These are phyloP conservation scores for Verticillium longisporum DNA, from an alignment of 2,329 filamentous ascomycete species.

Conservation along the genomic window DNA sequence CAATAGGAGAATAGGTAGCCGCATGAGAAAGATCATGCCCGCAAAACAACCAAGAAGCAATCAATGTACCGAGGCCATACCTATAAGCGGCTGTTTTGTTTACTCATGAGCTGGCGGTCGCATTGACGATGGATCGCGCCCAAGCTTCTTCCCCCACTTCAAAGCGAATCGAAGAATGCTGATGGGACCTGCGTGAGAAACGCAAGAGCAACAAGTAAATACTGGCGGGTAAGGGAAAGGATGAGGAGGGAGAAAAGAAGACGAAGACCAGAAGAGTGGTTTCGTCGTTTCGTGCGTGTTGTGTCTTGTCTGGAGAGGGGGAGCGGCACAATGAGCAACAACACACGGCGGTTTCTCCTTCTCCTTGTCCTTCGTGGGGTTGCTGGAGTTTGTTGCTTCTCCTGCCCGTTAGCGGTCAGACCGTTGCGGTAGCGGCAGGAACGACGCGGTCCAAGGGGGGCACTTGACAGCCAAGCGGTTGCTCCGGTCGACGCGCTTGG, in stretches of 20 bases:
- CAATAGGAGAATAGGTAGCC: background rate
- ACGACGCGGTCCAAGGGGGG: background rate
- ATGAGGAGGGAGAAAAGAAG: conserved; percentile 2
- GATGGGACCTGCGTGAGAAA: background rate
- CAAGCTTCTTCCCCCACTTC: background rate
- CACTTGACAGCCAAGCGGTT: background rate
- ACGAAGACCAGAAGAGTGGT: background rate
- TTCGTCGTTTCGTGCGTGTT: background rate
- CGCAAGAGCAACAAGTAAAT: background rate
- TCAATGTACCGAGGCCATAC: background rate
- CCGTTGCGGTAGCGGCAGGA: background rate
- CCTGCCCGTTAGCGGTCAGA: background rate
- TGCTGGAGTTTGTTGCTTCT: background rate
- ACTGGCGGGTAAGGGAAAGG: background rate
- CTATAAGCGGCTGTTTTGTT: background rate
- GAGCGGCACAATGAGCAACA: background rate
- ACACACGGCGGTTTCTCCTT: background rate
- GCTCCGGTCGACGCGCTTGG: background rate
- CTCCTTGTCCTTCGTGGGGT: background rate
- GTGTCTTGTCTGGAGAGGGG: background rate
- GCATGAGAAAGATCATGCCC: background rate
- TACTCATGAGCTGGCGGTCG: background rate
- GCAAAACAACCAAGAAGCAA: background rate
- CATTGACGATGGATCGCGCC: background rate
- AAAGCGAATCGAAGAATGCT: background rate